Evolutionary conservation across 768 basidiomycete genomes (phyloP), one percentile per base, ranked within the genome.

Genomic region (Paxillus ammoniavirescens): DNA sequence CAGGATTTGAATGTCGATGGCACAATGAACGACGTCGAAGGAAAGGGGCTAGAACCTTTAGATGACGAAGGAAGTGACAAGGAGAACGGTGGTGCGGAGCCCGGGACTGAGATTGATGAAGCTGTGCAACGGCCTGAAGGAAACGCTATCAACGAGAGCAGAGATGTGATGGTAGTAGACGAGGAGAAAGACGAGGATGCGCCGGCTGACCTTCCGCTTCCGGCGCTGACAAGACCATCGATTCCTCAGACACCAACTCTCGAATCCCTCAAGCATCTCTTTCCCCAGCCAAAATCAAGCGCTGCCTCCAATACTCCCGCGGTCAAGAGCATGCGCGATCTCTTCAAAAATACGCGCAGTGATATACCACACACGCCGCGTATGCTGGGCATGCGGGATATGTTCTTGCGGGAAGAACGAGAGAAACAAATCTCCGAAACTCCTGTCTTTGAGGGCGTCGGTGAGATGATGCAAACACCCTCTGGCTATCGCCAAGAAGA

Each of bases 1-100:
- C 62, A 79, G 78, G 31, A 76, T 76, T 55, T 72, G 66, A 50
- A 78, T 77, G 73, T 43, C 44, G 41, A 46, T 77, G 68, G 72
- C 71, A 56, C 67, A 77, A 52, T 66, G 54, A 28, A 60, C 63
- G 36, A 58, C 18, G 38, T 59, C 21, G 53, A 41, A 33, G 41
- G 17, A 13, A 53, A 40, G 5, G 17, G n/a, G 18, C 48, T 42
- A 7, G 47, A 35, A 35, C 3, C 12, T 4, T 35, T 37, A 4
- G 47, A 35, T 17, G 35, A 57, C 1, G 58, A 58, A 18, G 51
- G 35, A 4, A 50, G 35, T 8, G 44, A 65, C 42, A 49, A 57
- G 13, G 61, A 54, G 21, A 54, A 63, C n/a, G 54, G 18, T 43
- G 54, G 18, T 47, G 45, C 41, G 41, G 44, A 17, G 49, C 52